Base-by-base conservation (phyloP, 768 basidiomycete species). In the Mycena capillaripes region DNA sequence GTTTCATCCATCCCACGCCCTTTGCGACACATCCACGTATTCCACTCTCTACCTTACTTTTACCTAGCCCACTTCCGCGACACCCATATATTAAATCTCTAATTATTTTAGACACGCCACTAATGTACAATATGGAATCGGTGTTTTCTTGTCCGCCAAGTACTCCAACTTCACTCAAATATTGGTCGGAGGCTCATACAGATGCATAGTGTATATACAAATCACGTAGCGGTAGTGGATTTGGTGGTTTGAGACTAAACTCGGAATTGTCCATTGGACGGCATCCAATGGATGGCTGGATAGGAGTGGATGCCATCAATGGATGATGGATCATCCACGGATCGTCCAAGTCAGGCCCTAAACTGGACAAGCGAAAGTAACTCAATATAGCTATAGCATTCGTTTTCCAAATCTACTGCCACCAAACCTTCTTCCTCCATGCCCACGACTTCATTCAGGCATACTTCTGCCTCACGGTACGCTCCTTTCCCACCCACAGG, bases 251-350 rank as follows among this genome's bases (percentile, higher is more conserved):
- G 55, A 10, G 27, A 8, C 55, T 23, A 56, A 56, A 36, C 5
- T 36, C 16, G 34, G 27, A 60, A 42, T 44, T 46, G 38, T 61
- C 59, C 59, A 27, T 17, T 61, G 59, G 59, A 42, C 27, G 59
- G 36, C 32, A 62, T 62, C 61, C 61, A 62, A 48, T 62, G 61
- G 61, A 62, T 48, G 27, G 40, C 30, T 65, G 63, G 63, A 65
- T 53, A 53, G 48, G 30, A 23, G 48, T 53, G 63, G 63, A 65
- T 65, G 17, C 25, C 32, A 65, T 65, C 48, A 34, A 65, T 65
- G 63, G 63, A 53, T 55, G 63, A 55, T 34, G 63, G 50, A 65
- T 65, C 34, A 48, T 65, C 63, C 63, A 30, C 30, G 63, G 63
- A 52, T 53, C 32, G 25, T 65, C 63, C 63, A 65, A 65, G 50